A percentile compares a stretch with the other conserved stretches of the same genome.
Evolutionary conservation across 2,329 filamentous ascomycete species (phyloP).

Genomic region (Lecanicillium sp.): DNA sequence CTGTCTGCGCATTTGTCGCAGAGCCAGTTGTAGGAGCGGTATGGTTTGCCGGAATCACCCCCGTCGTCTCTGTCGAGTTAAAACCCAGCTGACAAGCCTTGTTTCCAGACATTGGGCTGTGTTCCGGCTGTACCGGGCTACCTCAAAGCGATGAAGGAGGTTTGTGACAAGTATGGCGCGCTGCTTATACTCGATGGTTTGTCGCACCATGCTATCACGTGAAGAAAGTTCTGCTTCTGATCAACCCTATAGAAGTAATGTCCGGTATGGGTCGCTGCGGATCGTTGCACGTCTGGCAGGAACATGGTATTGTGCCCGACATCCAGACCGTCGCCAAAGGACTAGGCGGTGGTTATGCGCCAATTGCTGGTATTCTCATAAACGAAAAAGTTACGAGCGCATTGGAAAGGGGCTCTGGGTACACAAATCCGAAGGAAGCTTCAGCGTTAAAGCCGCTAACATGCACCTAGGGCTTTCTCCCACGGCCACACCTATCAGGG

Average conservation of each 20-base stretch:
- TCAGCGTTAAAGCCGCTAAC: slow-evolving; percentile 7
- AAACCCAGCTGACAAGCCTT: background rate
- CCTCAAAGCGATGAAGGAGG: slow-evolving; percentile 55
- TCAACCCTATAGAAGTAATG: slow-evolving; percentile 53
- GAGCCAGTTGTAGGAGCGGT: slow-evolving; percentile 63
- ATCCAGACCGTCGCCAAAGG: slow-evolving; percentile 61
- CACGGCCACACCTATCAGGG: slow-evolving; percentile 20
- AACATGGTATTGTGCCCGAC: slow-evolving; percentile 52
- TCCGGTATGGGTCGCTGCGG: slow-evolving; percentile 56
- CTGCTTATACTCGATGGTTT: slow-evolving; percentile 60
- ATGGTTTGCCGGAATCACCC: background rate
- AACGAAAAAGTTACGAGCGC: slow-evolving; percentile 40
- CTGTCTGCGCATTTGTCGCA: slow-evolving; percentile 62
- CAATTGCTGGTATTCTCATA: slow-evolving; percentile 53
- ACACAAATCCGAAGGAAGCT: background rate
- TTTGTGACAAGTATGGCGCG: slow-evolving; percentile 65
- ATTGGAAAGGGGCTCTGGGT: slow-evolving; percentile 26
- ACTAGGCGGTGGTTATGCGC: slow-evolving; percentile 54
- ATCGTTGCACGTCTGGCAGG: slow-evolving; percentile 54
- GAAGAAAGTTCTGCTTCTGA: background rate
- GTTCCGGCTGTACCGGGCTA: slow-evolving; percentile 61
- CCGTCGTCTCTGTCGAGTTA: too few relatives aligned
- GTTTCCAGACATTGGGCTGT: slow-evolving; percentile 45
- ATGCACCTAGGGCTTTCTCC: slow-evolving; percentile 9
- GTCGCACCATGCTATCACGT: background rate